Evolutionary conservation across 192 early-diverging fungal species (phyloP), one percentile per base, ranked within the genome.

Genomic region (Rhizophagus clarus): DNA sequence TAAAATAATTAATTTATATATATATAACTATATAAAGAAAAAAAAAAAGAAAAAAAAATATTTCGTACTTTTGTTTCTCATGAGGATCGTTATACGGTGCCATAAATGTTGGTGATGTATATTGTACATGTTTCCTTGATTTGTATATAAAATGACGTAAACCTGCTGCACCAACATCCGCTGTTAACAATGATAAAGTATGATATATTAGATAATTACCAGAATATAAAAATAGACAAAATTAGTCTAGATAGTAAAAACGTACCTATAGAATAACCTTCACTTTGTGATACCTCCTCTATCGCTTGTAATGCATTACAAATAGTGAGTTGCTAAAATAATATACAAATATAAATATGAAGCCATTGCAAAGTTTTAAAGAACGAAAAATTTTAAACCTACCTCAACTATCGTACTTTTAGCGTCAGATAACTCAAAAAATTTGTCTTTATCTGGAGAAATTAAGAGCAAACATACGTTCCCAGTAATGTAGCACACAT

Each of bases 371-470:
- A 70, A n/a, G 1, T 5, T 22, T 22, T 42, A 70, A 22, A 15
- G n/a, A 42, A 24, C 80, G 69, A 61, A 70, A 85, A 80, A 3
- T 79, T 80, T 40, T 24, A 72, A 77, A 45, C 76, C 60, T 61
- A 89, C 91, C 79, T 91, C 85, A 2, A 90, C 88, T n/a, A 98
- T 87, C 5, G 77, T 81, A 79, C 82, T 74, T 56, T 93, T 94
- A 74, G 89, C 94, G 74, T 88, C 89, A 20, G 90, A 88, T 87
- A 96, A 87, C 3, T 92, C 89, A 74, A 91, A 93, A 80, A 99
- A 99, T 32, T 91, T 91, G 77, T 96, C 94, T 83, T 92, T 92
- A 76, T 95, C 92, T 2, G 93, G 89, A 15, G 92, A 93, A 20
- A 96, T 88, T 61, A 95, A 82, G 0, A 96, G 83, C 9, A 97